Percentiles rank a stretch among this genome's conserved stretches.
phyloP scores from a whole-genome alignment of 768 basidiomycete genomes.

The Hebeloma cylindrosporum region DNA sequence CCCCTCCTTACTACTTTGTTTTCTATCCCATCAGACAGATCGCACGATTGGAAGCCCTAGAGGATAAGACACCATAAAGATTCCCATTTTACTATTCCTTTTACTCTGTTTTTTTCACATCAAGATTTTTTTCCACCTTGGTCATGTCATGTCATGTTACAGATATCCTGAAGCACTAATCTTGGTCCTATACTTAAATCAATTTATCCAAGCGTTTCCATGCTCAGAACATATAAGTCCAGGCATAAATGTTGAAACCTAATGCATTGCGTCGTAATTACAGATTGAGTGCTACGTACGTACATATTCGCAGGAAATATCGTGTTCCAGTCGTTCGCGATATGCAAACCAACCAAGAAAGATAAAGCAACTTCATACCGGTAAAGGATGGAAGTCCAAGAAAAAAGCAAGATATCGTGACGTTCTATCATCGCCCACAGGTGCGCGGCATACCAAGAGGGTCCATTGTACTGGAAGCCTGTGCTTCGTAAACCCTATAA shows the following conservation, averaged over 20 bases:
- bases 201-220: background rate
- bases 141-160: no score
- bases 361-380: constrained; percentile 1
- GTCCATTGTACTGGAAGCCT: constrained; percentile 6
- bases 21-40: constrained; percentile 40
- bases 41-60: constrained; percentile 46
- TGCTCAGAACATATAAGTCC: background rate
- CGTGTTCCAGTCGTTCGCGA: no score
- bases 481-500: constrained; percentile 2
- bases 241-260: no score
- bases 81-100: background rate
- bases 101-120: constrained; percentile 4
- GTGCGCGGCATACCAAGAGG: no score
- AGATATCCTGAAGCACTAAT: no score
- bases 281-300: no score
- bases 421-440: no score
- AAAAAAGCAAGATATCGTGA: background rate
- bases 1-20: constrained; percentile 8
- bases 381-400: background rate
- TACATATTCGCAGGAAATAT: no score
- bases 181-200: background rate
- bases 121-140: background rate
- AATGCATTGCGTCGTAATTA: no score
- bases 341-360: constrained; percentile 7
- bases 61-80: constrained; percentile 23